A percentile compares a stretch with the other conserved stretches of the same genome.
Evolutionary conservation across 2,329 filamentous ascomycete species (phyloP).

Genomic region (Fusarium xyrophilum): DNA sequence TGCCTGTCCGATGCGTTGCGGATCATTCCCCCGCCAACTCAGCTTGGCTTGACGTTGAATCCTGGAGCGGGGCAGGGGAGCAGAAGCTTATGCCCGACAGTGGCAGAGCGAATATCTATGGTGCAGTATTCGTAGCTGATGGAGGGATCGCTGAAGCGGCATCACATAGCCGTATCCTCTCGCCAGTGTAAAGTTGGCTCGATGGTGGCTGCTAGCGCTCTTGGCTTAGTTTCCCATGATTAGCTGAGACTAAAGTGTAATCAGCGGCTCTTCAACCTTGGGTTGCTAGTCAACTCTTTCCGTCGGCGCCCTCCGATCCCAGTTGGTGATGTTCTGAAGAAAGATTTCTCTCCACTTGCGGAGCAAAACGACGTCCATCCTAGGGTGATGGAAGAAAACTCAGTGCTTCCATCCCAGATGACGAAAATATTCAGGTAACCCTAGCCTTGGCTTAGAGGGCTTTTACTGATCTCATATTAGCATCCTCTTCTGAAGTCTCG

Average conservation of each 20-base stretch:
- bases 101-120: neutral
- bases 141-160: slow-evolving; percentile 18
- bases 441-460: neutral
- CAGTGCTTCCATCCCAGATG: neutral
- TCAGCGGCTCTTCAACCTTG: slow-evolving; percentile 7
- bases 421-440: neutral
- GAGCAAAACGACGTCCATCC: slow-evolving; percentile 7
- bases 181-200: neutral
- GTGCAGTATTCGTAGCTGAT: neutral
- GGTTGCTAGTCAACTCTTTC: neutral
- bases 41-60: slow-evolving; percentile 28
- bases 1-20: slow-evolving; percentile 28
- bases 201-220: slow-evolving; percentile 1
- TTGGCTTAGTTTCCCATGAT: slow-evolving; percentile 6
- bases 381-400: neutral
- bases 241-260: neutral
- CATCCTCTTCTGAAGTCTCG: neutral
- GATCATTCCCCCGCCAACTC: slow-evolving; percentile 28
- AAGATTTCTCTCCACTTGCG: neutral
- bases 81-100: slow-evolving; percentile 15
- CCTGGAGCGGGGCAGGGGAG: slow-evolving; percentile 25
- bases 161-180: slow-evolving; percentile 4
- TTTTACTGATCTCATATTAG: neutral
- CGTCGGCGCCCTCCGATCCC: slow-evolving; percentile 28
- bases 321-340: neutral